Evolutionary conservation across 2,329 filamentous ascomycete species (phyloP), one percentile per base, ranked within the genome.

Genomic region (Keithomyces neogunnii): DNA sequence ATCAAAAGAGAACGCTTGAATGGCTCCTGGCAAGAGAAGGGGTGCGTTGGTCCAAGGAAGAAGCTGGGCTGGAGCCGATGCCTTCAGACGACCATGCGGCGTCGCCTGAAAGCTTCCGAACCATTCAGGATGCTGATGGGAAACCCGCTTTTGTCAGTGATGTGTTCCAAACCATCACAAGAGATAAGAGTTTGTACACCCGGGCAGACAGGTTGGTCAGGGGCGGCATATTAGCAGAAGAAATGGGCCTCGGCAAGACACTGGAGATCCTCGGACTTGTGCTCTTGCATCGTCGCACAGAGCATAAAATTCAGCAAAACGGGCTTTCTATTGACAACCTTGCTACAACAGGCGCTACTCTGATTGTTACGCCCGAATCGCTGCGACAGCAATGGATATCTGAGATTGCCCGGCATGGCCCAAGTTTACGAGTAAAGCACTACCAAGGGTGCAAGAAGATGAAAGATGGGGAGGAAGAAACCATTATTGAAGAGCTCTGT

Each of bases 211-310:
- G 63, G n/a, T 56, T 59, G 0, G 52, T 80, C 9, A 74, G 67
- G 45, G 80, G 82, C 10, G 86, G 86, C 0, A 84, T 89, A 46
- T 69, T 92, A 4, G 82, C 86, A 0, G 88, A 92, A 61, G 88
- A 92, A 65, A 92, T 92, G 88, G 88, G 88, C 0, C 71, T 92
- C 1, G 88, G 88, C 1, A 92, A 92, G 65, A 92, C 88, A 0
- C 73, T 91, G 3, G 88, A 92, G 67, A 73, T 88, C 2, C 80
- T 90, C 44, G 77, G 84, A 3, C 71, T 92, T 9, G 79, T 90
- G n/a, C 71, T 81, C 6, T 70, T 86, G 29, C 81, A 92, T 61
- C n/a, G 54, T 55, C 39, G 58, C 59, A 39, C 38, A 5, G 47
- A 52, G 6, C 7, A 10, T 3, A 36, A 48, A 29, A 5, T 39